A percentile compares a stretch with the other conserved stretches of the same genome.
Evolutionary conservation across 2,329 filamentous ascomycete species (phyloP).

Genomic region (Xylaria multiplex): DNA sequence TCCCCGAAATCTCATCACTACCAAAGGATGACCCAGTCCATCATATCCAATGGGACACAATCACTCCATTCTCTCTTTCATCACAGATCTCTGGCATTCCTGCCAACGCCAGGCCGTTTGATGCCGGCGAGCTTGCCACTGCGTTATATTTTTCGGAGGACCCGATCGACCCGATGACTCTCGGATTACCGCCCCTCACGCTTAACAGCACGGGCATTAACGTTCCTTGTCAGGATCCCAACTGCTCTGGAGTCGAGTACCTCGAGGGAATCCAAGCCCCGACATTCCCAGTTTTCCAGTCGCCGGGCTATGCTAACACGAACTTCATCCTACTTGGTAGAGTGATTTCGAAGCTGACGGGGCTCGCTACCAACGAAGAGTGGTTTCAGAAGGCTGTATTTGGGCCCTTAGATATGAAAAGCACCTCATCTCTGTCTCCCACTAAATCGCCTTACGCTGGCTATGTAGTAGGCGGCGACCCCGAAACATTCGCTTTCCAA

Average conservation of each 20-base stretch:
- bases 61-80: constrained; percentile 49
- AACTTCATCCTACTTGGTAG: constrained; percentile 43
- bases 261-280: constrained; percentile 44
- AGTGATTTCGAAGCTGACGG: constrained; percentile 39
- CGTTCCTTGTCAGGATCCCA: constrained; percentile 14
- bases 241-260: constrained; percentile 42
- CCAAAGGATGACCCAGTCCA: constrained; percentile 38
- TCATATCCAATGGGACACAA: constrained; percentile 47
- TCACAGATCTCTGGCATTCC: constrained; percentile 48
- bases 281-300: constrained; percentile 40
- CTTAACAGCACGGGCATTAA: constrained; percentile 29
- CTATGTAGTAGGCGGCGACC: constrained; percentile 37
- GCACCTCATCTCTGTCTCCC: constrained; percentile 37
- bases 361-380: constrained; percentile 33
- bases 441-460: constrained; percentile 33
- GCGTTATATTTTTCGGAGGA: constrained; percentile 22
- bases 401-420: constrained; percentile 39
- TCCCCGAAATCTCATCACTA: constrained; percentile 46
- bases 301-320: constrained; percentile 43
- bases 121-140: constrained; percentile 29
- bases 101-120: constrained; percentile 42
- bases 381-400: constrained; percentile 41
- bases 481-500: constrained; percentile 24
- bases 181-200: constrained; percentile 32
- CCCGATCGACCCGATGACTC: constrained; percentile 30